phyloP scores from a whole-genome alignment of 2,329 filamentous ascomycete genomes.

The Bipolaris gigantea region DNA sequence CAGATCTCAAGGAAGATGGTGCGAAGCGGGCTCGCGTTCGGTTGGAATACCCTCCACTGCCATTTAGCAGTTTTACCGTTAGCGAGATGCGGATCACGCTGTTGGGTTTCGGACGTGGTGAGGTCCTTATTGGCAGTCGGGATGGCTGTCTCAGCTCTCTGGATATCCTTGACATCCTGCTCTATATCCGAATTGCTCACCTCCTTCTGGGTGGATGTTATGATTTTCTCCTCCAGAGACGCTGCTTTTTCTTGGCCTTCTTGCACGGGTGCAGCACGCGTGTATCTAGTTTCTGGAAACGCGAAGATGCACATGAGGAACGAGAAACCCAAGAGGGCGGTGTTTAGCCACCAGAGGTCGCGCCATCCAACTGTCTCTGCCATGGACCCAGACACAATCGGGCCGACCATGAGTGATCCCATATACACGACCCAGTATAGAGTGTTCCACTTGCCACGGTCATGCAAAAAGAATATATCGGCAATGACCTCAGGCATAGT shows the following conservation, averaged over 20 bases:
- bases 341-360: slow-evolving; percentile 69
- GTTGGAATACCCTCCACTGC: slow-evolving; percentile 60
- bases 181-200: slow-evolving; percentile 17
- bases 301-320: slow-evolving; percentile 59
- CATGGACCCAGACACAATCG: slow-evolving; percentile 64
- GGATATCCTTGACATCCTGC: slow-evolving; percentile 28
- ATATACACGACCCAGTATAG: slow-evolving; percentile 66
- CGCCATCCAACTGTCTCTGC: slow-evolving; percentile 61
- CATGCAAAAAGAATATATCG: slow-evolving; percentile 66
- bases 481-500: slow-evolving; percentile 65
- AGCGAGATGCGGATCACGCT: slow-evolving; percentile 59
- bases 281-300: slow-evolving; percentile 66
- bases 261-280: slow-evolving; percentile 48
- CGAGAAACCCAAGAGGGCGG: slow-evolving; percentile 55
- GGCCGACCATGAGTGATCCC: slow-evolving; percentile 61
- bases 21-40: slow-evolving; percentile 51
- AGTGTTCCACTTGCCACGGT: slow-evolving; percentile 64
- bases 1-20: slow-evolving; percentile 58
- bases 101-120: slow-evolving; percentile 42
- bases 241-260: slow-evolving; percentile 8
- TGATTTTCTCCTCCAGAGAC: slow-evolving; percentile 26
- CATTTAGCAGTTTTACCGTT: slow-evolving; percentile 57
- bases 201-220: slow-evolving; percentile 15
- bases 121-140: slow-evolving; percentile 26
- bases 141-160: slow-evolving; percentile 26